Evolutionary conservation across 257 asterid species (phyloP), one percentile per base, ranked within the genome.

Genomic region (Nyctanthes arbortristis): DNA sequence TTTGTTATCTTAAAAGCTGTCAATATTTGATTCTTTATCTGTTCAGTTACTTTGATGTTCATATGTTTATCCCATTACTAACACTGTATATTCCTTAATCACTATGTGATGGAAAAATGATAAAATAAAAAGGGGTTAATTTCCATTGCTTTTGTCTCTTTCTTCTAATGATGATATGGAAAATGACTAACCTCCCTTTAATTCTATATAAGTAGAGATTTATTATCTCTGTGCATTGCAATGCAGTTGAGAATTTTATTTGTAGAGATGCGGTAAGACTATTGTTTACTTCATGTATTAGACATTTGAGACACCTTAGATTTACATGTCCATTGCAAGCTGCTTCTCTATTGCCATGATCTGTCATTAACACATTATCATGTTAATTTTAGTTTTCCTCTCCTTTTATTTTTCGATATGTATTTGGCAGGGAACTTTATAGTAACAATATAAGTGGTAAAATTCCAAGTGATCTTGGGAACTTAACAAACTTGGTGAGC

Each of bases 401-500:
- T 36, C 69, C 40, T 28, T 61, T 35, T 69, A 12, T 10, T 24
- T 52, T 52, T 24, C 3, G 13, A 52, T 52, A 52, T 52, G 59
- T 11, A 52, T 22, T 22, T 66, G 69, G 57, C 94, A 94, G 99
- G 91, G 97, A 94, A 77, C 97, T 94, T 52, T 94, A 94, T 78
- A 91, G 96, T 76, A 93, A 90, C 80, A 84, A 83, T 74, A 88
- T 93, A 70, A 84, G 79, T 25, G 98, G 98, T 78, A 80, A 69
- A 63, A 70, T 93, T 75, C 98, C 98, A 29, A 76, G 28, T 62
- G 98, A 93, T 77, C 85, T 93, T 28, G 96, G 97, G 69, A 90
- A 87, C 88, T 82, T 93, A 70, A 84, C 96, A 73, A 82, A 76
- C 79, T 81, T 93, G 88, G 96, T 88, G 80, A 90, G 97, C 78